phyloP scores from a whole-genome alignment of 352 stramenopile species.

The Paralagenidium karlingii region DNA sequence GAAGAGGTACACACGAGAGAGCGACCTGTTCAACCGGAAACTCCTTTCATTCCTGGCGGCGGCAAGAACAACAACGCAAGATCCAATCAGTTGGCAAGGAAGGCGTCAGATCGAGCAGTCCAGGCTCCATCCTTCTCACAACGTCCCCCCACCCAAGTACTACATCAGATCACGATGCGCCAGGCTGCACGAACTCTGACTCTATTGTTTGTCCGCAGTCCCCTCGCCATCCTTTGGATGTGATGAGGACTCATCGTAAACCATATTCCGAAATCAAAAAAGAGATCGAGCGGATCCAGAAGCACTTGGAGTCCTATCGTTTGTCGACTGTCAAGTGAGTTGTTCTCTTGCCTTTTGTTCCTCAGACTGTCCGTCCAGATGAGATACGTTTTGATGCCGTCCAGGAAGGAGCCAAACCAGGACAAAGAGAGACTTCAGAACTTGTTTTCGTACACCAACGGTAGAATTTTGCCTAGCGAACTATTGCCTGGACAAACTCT shows the following conservation, averaged over 20 bases:
- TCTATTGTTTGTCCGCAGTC: conserved; percentile 13
- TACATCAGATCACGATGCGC: background rate
- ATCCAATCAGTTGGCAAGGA: conserved; percentile 27
- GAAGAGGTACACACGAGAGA: conserved; percentile 47
- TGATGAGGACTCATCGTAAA: conserved; percentile 27
- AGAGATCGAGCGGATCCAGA: conserved; percentile 56
- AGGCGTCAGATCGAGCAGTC: conserved; percentile 51
- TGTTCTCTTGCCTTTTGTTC: background rate
- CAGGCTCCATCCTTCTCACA: conserved; percentile 18
- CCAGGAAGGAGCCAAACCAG: conserved; percentile 34
- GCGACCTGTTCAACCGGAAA: conserved; percentile 9
- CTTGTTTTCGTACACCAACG: conserved; percentile 49
- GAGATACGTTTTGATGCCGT: background rate
- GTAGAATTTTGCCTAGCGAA: conserved; percentile 53
- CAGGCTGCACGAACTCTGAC: conserved; percentile 6
- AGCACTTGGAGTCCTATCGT: conserved; percentile 52
- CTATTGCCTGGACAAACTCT: conserved; percentile 31
- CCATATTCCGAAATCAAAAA: conserved; percentile 65
- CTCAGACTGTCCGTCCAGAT: background rate
- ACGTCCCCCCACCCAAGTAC: background rate
- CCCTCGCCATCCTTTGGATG: conserved; percentile 66
- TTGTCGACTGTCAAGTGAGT: conserved; percentile 33
- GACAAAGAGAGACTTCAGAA: conserved; percentile 81
- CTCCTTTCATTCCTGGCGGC: conserved; percentile 57
- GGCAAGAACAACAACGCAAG: conserved; percentile 22